Percentiles rank a stretch among this genome's conserved stretches.
Conservation (phyloP, 1,139 yeast genomes). For the Candida dubliniensis region DNA sequence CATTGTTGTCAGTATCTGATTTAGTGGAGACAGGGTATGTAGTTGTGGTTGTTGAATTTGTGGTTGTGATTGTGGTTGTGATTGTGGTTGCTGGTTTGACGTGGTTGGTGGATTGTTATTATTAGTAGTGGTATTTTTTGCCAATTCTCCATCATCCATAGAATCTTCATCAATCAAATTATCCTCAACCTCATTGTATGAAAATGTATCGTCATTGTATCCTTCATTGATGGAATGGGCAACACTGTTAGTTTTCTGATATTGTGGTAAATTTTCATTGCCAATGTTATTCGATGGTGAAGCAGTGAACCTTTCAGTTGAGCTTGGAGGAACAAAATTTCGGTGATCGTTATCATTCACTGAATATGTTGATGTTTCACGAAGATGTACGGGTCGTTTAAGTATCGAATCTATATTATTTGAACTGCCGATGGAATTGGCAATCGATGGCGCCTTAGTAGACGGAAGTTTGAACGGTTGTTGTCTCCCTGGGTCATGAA, state of each 20-base stretch:
- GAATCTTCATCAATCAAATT: conserved; percentile 30
- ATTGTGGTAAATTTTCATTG: conserved; percentile 1
- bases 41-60: conserved; percentile 3
- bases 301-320: conserved; percentile 1
- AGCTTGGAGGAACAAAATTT: neutral
- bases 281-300: neutral
- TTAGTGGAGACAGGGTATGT: conserved; percentile 3
- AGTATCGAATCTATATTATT: conserved; percentile 19
- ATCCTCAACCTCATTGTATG: conserved; percentile 34
- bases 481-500: neutral
- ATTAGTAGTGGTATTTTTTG: conserved; percentile 11
- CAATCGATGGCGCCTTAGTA: conserved; percentile 17
- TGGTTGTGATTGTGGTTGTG: conserved; percentile 7
- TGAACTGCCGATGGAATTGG: conserved; percentile 25
- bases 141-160: conserved; percentile 32
- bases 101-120: conserved; percentile 9
- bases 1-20: conserved; percentile 4
- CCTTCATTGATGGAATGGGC: conserved; percentile 13
- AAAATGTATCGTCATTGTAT: conserved; percentile 23
- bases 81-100: conserved; percentile 5
- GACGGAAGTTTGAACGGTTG: conserved; percentile 6
- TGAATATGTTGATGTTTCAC: conserved; percentile 15
- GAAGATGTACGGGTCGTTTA: conserved; percentile 13
- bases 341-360: conserved; percentile 9
- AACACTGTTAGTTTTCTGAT: conserved; percentile 8